A percentile compares a stretch with the other conserved stretches of the same genome.
Evolutionary conservation across 2,329 filamentous ascomycete species (phyloP).

Genomic region (Fusarium stilboides): DNA sequence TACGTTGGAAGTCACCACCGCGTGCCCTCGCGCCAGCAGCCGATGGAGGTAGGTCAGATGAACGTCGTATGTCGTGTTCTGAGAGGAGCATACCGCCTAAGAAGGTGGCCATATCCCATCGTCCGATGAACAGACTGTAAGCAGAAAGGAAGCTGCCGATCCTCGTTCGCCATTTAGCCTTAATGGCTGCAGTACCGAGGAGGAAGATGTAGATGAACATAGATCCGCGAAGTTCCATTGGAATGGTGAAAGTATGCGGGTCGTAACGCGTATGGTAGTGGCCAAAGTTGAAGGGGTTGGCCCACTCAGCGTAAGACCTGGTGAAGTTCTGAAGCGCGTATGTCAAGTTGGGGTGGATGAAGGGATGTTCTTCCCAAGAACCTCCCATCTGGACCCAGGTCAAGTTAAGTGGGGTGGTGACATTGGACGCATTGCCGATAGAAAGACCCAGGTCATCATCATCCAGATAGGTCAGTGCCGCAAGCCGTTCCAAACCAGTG

Average conservation of each 20-base stretch:
- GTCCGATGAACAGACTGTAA: conserved; percentile 55
- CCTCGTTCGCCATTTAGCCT: conserved; percentile 53
- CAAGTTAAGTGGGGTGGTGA: conserved; percentile 53
- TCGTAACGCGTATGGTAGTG: conserved; percentile 59
- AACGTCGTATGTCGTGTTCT: conserved; percentile 54
- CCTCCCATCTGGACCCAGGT: conserved; percentile 58
- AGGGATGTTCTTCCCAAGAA: conserved; percentile 60
- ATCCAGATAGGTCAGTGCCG: conserved; percentile 12
- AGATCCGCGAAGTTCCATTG: conserved; percentile 60
- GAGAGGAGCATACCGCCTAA: conserved; percentile 57
- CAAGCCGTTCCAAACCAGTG: conserved; percentile 11
- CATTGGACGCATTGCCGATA: conserved; percentile 31
- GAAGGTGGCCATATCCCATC: conserved; percentile 61
- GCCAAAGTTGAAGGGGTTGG: conserved; percentile 59
- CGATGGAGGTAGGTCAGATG: conserved; percentile 39
- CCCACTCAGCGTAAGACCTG: conserved; percentile 57
- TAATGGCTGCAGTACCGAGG: conserved; percentile 57
- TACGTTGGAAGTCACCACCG: conserved; percentile 9
- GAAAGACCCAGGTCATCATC: conserved; percentile 20
- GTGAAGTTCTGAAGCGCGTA: conserved; percentile 58
- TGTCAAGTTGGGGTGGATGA: conserved; percentile 57
- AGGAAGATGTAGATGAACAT: conserved; percentile 60
- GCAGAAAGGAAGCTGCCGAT: conserved; percentile 51
- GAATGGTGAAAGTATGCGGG: conserved; percentile 60
- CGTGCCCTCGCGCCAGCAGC: conserved; percentile 23